Base-by-base conservation (phyloP, 2,329 filamentous ascomycete species). In the Curvularia sp. region DNA sequence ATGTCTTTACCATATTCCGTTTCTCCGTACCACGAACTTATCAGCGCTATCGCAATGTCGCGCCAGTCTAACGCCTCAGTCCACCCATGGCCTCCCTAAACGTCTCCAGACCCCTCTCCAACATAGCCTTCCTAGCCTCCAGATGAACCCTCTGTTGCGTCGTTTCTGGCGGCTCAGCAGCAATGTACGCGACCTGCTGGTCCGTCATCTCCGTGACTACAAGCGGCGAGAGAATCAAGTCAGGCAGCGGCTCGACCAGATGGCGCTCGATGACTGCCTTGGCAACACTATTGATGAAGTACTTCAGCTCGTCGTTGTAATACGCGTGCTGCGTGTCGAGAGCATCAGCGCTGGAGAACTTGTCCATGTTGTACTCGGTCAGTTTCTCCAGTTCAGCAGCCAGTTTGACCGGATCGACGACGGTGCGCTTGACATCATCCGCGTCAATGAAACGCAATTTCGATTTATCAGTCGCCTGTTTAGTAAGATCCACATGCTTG, bases 231-330 rank as follows among this genome's bases (percentile, higher is more conserved):
- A 80, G 58, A 12, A 77, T 71, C 7, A 61, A 62, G 0, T 63
- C 49, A 0, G 68, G 67, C 0, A 80, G 64, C 1, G 68, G 58
- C 1, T 65, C 54, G 12, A 81, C 62, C 2, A 80, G 59, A 58
- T 75, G 65, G 12, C 78, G 75, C 63, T 81, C 78, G 46, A 80
- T 66, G 24, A 78, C 72, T n/a, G 75, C 68, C 30, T 75, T 75
- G 30, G 71, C 66, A 30, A 80, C 64, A 18, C 59, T 66, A 35
- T 67, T 63, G 58, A 76, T 58, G 66, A 79, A 80, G 55, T 71
- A 75, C 56, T 74, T 76, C 24, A 77, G 51, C 55, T 76, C 69
- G 42, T 75, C 73, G 65, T 76, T 74, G 69, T 80, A 80, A 61
- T 75, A 77, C 0, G 77, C 78, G 13, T 62, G 46, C 50, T 71